A percentile compares a stretch with the other conserved stretches of the same genome.
These are phyloP conservation scores for Solanum lycopersicoides DNA, from an alignment of 257 asterid species.

Conservation along the genomic window DNA sequence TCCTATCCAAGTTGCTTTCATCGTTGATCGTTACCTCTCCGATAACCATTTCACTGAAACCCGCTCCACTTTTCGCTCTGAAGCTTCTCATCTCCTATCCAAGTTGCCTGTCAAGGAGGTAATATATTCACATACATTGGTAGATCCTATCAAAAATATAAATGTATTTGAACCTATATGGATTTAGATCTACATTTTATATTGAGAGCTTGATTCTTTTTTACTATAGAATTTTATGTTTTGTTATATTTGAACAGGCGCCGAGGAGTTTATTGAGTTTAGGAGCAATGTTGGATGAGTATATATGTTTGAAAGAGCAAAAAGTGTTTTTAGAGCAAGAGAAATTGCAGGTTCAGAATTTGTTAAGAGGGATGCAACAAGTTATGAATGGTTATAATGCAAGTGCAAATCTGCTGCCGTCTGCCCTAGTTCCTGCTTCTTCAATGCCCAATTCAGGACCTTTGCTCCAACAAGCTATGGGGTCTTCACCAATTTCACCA, in stretches of 20 bases:
- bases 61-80: slow-evolving; percentile 63
- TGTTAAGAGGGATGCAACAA: slow-evolving; percentile 69
- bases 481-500: background rate
- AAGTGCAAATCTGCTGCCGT: slow-evolving; percentile 8
- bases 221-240: background rate
- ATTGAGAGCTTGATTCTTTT: too few species aligned
- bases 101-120: slow-evolving; percentile 76
- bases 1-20: slow-evolving; percentile 78
- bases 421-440: slow-evolving; percentile 15
- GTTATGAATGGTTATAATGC: slow-evolving; percentile 58
- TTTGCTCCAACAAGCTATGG: background rate
- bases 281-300: slow-evolving; percentile 78
- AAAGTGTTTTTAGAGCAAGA: slow-evolving; percentile 68
- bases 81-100: slow-evolving; percentile 69
- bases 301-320: slow-evolving; percentile 71
- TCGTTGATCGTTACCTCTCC: slow-evolving; percentile 79
- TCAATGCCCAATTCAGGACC: background rate
- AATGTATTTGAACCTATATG: background rate
- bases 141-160: background rate
- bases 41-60: slow-evolving; percentile 46
- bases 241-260: slow-evolving; percentile 26
- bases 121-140: background rate
- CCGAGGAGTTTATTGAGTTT: slow-evolving; percentile 75
- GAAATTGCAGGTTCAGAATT: slow-evolving; percentile 49
- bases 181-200: background rate